Percentiles rank a stretch among this genome's conserved stretches.
These are phyloP conservation scores for Quambalaria eucalypti DNA, from an alignment of 1,284 basidiomycete genomes.

Conservation along the genomic window DNA sequence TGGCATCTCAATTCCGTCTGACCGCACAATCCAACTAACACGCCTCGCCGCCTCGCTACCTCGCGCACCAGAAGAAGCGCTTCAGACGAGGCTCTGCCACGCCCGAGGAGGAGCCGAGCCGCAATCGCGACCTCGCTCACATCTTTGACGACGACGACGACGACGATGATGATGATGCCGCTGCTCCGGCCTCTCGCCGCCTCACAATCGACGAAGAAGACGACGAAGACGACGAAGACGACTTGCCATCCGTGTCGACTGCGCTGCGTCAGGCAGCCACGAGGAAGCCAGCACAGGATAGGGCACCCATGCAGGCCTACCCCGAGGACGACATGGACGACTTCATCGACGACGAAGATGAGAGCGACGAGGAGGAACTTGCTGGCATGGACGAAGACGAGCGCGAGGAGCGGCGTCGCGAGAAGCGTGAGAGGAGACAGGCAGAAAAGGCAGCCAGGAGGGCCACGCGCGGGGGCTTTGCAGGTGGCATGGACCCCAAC, in stretches of 20 bases:
- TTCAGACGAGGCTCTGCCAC: constrained; percentile 52
- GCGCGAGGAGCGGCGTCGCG: constrained; percentile 63
- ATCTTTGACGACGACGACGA: constrained; percentile 73
- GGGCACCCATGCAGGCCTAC: constrained; percentile 3
- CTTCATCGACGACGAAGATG: constrained; percentile 76
- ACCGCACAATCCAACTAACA: constrained; percentile 51
- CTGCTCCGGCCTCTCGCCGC: constrained; percentile 39
- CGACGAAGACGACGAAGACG: constrained; percentile 53
- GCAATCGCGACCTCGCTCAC: constrained; percentile 61
- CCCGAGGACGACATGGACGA: constrained; percentile 49
- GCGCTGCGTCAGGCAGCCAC: constrained; percentile 22
- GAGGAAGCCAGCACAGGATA: neutral
- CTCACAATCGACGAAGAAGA: constrained; percentile 16
- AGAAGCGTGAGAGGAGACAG: constrained; percentile 53
- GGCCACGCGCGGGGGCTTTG: constrained; percentile 55
- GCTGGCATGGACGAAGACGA: constrained; percentile 50
- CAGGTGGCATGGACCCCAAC: constrained; percentile 53
- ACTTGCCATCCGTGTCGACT: constrained; percentile 39
- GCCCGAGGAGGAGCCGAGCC: constrained; percentile 49
- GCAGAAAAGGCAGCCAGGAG: constrained; percentile 19
- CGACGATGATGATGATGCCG: constrained; percentile 52
- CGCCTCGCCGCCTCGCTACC: constrained; percentile 9
- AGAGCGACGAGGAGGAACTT: constrained; percentile 40
- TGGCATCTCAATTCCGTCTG: neutral
- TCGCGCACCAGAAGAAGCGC: constrained; percentile 17